These are phyloP conservation scores for Gynostemma pentaphyllum DNA, from an alignment of 306 rosid species.

Conservation along the genomic window DNA sequence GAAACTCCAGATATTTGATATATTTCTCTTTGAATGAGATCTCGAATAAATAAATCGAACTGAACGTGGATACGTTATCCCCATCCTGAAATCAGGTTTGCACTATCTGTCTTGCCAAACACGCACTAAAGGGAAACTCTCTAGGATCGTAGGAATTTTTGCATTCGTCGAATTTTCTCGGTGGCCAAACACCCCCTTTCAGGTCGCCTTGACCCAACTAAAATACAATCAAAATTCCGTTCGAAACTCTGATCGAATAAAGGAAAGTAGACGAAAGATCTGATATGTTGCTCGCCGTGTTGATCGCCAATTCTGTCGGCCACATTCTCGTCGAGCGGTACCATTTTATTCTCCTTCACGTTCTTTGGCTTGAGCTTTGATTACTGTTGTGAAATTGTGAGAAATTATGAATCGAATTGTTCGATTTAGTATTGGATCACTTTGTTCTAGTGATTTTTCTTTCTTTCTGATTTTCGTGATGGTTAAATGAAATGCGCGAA, in stretches of 20 bases:
- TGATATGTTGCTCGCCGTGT: constrained; percentile 51
- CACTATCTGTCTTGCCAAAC: neutral
- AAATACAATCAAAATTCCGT: too few species aligned
- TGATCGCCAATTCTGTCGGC: constrained; percentile 64
- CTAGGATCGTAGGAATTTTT: neutral
- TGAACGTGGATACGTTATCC: neutral
- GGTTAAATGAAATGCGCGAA: neutral
- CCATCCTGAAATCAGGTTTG: neutral
- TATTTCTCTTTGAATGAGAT: too few species aligned
- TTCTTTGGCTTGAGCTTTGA: neutral
- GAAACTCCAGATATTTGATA: too few species aligned
- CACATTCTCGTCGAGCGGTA: constrained; percentile 80
- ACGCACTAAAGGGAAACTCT: neutral
- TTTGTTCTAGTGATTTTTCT: neutral
- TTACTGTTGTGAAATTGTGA: constrained; percentile 19
- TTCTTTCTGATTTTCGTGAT: neutral
- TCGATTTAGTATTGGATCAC: neutral
- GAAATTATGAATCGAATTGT: neutral
- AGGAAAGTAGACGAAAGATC: neutral
- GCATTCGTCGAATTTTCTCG: neutral
- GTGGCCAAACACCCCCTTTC: neutral
- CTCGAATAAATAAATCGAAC: neutral
- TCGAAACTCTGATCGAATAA: neutral
- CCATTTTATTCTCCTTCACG: neutral
- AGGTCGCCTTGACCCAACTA: too few species aligned